Evolutionary conservation across 1,284 basidiomycete species (phyloP), one percentile per base, ranked within the genome.

Genomic region (Chondrostereum purpureum): DNA sequence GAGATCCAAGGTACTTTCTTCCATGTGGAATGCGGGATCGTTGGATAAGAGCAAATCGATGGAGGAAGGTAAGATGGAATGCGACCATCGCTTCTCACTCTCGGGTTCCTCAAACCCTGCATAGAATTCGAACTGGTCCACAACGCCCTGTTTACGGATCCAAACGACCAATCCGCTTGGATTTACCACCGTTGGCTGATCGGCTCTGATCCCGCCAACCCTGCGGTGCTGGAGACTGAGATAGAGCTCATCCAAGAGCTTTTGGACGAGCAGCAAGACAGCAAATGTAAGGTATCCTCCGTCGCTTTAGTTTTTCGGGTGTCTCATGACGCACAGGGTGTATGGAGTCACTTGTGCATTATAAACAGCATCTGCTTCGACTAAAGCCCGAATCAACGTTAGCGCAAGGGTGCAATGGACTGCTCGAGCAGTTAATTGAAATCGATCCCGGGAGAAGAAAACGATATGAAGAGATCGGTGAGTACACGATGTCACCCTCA

Each of bases 181-280:
- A 81, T 98, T 45, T 99, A 99, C 62, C 96, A 99, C 59, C 80
- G 92, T 13, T 99, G 95, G 94, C 75, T 99, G 0, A 75, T 98
- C 41, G 90, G 89, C 18, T 61, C 74, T 47, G 81, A 90, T 85
- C 55, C 52, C 3, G 70, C 79, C 1, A 70, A 78, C 43, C 64
- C 68, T 47, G 60, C 62, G 0, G 59, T 87, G 2, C 64, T 98
- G 5, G 66, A 77, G 42, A 73, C 83, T n/a, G 95, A 99, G 63
- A 86, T 98, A 23, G 57, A 58, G 1, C 74, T 78, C 4, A 94
- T 98, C 43, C 71, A 86, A 53, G 92, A 96, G 54, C 72, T 99
- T n/a, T 68, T 93, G 31, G 82, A 88, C 39, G 81, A 93, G 48
- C 91, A 98, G 59, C 86, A 93, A 1, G 91, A 95, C 52, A 92